Conservation (phyloP, 106 monocot genomes). For the Dendrobium catenatum region DNA sequence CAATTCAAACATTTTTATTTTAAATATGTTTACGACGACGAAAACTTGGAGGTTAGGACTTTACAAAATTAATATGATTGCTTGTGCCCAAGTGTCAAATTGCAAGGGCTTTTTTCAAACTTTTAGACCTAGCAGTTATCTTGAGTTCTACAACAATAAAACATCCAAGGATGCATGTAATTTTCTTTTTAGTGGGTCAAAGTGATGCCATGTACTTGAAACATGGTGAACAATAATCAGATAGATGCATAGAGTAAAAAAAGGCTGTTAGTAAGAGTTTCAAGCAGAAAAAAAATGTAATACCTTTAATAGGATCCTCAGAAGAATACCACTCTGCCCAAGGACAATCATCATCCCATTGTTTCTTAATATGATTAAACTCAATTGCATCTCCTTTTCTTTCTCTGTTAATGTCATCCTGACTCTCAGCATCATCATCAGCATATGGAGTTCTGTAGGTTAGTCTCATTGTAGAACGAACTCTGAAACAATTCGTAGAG, state of each 20-base stretch:
- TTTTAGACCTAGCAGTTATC: background rate
- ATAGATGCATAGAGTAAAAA: background rate
- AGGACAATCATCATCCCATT: conserved; percentile 97
- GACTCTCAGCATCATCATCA: conserved; percentile 36
- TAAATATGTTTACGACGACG: background rate
- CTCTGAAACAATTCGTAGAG: conserved; percentile 49
- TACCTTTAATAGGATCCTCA: conserved; percentile 93
- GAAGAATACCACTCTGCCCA: conserved; percentile 99
- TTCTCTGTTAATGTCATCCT: conserved; percentile 27
- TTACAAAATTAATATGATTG: background rate
- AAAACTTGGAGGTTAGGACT: background rate
- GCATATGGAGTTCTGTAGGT: conserved; percentile 75
- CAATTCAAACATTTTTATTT: background rate
- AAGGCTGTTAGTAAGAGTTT: background rate
- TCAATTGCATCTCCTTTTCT: conserved; percentile 22
- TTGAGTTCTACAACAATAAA: background rate
- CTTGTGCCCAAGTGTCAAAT: background rate
- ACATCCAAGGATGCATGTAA: background rate
- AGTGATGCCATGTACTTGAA: background rate
- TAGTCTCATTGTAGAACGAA: conserved; percentile 77
- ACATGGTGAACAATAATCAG: background rate
- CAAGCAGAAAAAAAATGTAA: background rate
- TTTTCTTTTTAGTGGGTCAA: background rate
- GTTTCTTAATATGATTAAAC: conserved; percentile 27
- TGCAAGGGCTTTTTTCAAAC: background rate